Evolutionary conservation across 2,329 filamentous ascomycete species (phyloP), one percentile per base, ranked within the genome.

Genomic region (Aspergillus costaricaensis): DNA sequence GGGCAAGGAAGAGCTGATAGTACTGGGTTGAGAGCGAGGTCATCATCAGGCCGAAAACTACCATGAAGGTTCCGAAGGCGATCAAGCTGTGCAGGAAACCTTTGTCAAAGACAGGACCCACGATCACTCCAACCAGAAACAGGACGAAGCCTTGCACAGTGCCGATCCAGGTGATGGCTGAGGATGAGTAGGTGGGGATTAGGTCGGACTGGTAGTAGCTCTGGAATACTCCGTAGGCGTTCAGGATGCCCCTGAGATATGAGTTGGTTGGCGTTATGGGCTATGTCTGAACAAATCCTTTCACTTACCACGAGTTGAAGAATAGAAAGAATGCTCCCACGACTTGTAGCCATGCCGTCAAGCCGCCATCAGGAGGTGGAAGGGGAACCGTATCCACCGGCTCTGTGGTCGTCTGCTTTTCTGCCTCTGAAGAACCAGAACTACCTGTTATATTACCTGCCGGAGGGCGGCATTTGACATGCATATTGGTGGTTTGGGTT

Each of bases 1-100:
- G 84, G 0, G 82, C 76, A 5, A 86, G 80, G 51, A 86, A 75
- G 62, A 86, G 80, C 60, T 86, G 84, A 63, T 83, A 86, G 72
- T 86, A 86, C 8, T 67, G 49, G 3, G 63, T 70, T 1, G 67
- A 65, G 14, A 71, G 65, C 48, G 68, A 72, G 7, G 67, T 68
- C 70, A 73, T 72, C 71, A 73, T 71, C 41, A 72, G 61, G 3
- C 70, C 70, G 27, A 72, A 68, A 1, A 72, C 67, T 2, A 79
- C 74, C 15, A 80, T 64, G 58, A 78, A 74, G 17, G 74, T 74
- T 12, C 81, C 81, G 15, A 70, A 64, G 19, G 76, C 39, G 7
- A 82, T 73, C 21, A 82, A 67, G 23, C 61, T 49, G 2, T 75
- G 74, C 30, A 81, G 72, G 56, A 80, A 79, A 4, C 80, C 81